These are phyloP conservation scores for Vitis hybrid DNA, from an alignment of 177 flowering plant genomes.

Conservation along the genomic window DNA sequence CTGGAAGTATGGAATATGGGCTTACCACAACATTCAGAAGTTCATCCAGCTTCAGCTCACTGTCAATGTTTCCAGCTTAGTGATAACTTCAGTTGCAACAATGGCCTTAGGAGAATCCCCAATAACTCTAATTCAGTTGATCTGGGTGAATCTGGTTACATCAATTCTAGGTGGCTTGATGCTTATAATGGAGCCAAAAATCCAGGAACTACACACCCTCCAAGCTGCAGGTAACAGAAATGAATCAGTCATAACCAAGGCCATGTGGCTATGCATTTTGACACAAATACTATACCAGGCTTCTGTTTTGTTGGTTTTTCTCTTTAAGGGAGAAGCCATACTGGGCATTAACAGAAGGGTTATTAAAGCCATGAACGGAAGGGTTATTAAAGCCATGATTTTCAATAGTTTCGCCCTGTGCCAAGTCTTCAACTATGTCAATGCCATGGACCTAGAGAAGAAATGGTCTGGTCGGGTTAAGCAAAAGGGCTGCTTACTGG, in stretches of 20 bases:
- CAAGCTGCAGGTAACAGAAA: not conserved
- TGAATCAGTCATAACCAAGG: conserved; percentile 11
- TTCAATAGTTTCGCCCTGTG: conserved; percentile 19
- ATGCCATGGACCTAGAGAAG: conserved; percentile 3
- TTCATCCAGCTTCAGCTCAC: conserved; percentile 23
- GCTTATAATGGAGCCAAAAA: conserved; percentile 10
- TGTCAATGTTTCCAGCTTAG: conserved; percentile 8
- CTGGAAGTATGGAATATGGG: conserved; percentile 4
- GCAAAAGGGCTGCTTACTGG: not conserved
- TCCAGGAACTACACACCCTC: not conserved
- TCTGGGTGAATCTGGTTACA: conserved; percentile 18
- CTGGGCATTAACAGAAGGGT: not conserved
- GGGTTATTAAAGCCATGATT: conserved; percentile 7
- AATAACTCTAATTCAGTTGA: conserved; percentile 10
- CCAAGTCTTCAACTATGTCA: conserved; percentile 17
- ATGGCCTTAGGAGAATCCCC: conserved; percentile 2
- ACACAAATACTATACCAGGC: conserved; percentile 11
- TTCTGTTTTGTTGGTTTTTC: conserved; percentile 5
- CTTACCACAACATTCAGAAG: conserved; percentile 19
- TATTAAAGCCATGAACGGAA: not conserved
- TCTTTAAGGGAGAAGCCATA: not conserved
- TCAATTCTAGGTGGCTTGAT: conserved; percentile 11
- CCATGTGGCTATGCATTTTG: conserved; percentile 8
- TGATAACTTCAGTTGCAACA: conserved; percentile 7
- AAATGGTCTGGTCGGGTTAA: not conserved